Evolutionary conservation across 495 filamentous ascomycete genomes (phyloP), one percentile per base, ranked within the genome.

Genomic region (Penicillium robsamsonii): DNA sequence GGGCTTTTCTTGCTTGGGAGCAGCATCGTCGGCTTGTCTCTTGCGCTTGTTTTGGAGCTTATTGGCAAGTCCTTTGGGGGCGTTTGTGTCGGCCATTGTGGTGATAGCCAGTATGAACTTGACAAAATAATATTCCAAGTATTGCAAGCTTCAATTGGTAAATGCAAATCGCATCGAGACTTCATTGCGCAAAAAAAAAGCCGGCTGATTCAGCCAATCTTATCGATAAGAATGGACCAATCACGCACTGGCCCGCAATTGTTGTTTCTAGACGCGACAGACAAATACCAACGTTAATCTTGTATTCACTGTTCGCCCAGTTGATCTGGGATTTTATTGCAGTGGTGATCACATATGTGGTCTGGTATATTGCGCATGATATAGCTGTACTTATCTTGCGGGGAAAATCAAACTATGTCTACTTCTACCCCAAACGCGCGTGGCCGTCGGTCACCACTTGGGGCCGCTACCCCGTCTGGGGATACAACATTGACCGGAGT

Each of bases 1-100:
- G 45, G 68, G 50, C 41, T 67, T 66, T 51, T 63, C 67, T 55
- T 65, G 53, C 37, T 54, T 24, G 42, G 43, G 31, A 35, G 52
- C 43, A 46, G 51, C 42, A 6, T 79, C 78, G 50, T 80, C 77
- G 51, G 74, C 70, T 56, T 78, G 75, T 52, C 79, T 69, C 62
- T 81, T 81, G 65, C 79, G 79, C 67, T 81, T 81, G 63, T 74
- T 76, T 44, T 77, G 70, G 15, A 77, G 49, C 59, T 77, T 75
- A 50, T 62, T 60, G 18, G 75, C 56, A 13, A 77, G 68, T 9
- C 68, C 68, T 37, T 60, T 61, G 6, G 62, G 62, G 27, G 58
- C 29, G 15, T 48, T 24, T 37, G 51, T 57, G 25, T 70, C 65
- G 22, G 56, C 30, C 67, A 70, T 71, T 18, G 24, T 65, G 31